phyloP scores from a whole-genome alignment of 148 eudicot genomes.

The Vaccinium macrocarpon region DNA sequence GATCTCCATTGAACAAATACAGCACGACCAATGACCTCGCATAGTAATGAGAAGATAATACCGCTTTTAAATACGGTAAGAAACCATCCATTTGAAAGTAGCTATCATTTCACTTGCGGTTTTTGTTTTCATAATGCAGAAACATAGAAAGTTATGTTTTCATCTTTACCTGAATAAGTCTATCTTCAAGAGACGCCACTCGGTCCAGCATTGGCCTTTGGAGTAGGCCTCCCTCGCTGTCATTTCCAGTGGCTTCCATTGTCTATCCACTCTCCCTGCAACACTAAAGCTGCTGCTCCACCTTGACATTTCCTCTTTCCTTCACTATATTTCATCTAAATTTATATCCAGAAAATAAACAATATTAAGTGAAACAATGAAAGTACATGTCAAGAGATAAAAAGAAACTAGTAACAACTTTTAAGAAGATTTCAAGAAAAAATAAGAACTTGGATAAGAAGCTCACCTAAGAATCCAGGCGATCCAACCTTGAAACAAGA shows the following conservation, averaged over 20 bases:
- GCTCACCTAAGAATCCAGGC: slow-evolving; percentile 3
- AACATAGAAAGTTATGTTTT: background rate
- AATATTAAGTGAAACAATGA: background rate
- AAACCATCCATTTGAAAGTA: background rate
- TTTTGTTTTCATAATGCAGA: background rate
- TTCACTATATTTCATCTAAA: slow-evolving; percentile 34
- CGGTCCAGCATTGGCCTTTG: slow-evolving; percentile 51
- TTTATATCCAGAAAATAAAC: background rate
- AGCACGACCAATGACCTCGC: too few species aligned
- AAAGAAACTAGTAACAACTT: background rate
- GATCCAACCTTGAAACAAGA: slow-evolving; percentile 11
- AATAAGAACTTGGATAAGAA: background rate
- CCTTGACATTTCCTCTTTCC: slow-evolving; percentile 26
- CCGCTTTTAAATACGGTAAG: background rate
- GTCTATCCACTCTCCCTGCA: slow-evolving; percentile 11
- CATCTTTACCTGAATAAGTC: slow-evolving; percentile 34
- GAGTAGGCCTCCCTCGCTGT: slow-evolving; percentile 44
- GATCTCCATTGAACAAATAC: background rate
- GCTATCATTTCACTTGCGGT: background rate
- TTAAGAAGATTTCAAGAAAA: background rate
- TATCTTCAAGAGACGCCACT: slow-evolving; percentile 40
- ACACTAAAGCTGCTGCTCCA: slow-evolving; percentile 18
- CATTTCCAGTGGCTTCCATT: slow-evolving; percentile 31
- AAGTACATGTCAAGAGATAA: background rate
- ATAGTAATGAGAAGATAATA: too few species aligned